Percentiles rank a stretch among this genome's conserved stretches.
Conservation (phyloP, 2,329 filamentous ascomycete species). For the Berkeleyomyces rouxiae region DNA sequence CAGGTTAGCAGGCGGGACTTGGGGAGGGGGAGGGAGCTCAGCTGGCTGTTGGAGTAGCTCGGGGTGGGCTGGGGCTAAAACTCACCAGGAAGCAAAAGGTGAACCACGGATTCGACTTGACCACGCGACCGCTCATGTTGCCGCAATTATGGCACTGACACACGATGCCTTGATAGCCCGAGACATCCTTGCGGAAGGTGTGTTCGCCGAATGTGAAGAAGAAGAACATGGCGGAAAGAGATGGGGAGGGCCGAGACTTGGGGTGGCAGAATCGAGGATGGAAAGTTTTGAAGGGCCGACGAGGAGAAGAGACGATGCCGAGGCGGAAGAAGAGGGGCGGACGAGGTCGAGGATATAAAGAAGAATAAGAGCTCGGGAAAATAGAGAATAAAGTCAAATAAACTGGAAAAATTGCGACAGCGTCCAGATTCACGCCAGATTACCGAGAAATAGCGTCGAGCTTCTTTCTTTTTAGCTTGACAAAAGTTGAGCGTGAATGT, state of each 20-base stretch:
- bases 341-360: background rate
- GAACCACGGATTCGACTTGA: slow-evolving; percentile 55
- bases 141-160: slow-evolving; percentile 52
- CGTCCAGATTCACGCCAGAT: background rate
- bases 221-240: slow-evolving; percentile 34
- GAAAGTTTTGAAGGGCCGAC: background rate
- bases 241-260: background rate
- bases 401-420: background rate
- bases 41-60: background rate
- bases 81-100: slow-evolving; percentile 60
- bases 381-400: background rate
- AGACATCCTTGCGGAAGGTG: slow-evolving; percentile 41
- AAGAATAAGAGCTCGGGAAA: background rate
- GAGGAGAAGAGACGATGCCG: background rate
- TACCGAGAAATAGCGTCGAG: background rate
- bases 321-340: background rate
- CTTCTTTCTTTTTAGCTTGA: background rate
- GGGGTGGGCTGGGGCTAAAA: slow-evolving; percentile 12
- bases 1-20: slow-evolving; percentile 15
- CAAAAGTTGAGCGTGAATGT: background rate
- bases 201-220: slow-evolving; percentile 46
- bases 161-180: slow-evolving; percentile 43
- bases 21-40: slow-evolving; percentile 15
- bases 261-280: background rate
- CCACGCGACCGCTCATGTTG: slow-evolving; percentile 42